Conservation (phyloP, 768 basidiomycete species). For the Hortiboletus campestris region DNA sequence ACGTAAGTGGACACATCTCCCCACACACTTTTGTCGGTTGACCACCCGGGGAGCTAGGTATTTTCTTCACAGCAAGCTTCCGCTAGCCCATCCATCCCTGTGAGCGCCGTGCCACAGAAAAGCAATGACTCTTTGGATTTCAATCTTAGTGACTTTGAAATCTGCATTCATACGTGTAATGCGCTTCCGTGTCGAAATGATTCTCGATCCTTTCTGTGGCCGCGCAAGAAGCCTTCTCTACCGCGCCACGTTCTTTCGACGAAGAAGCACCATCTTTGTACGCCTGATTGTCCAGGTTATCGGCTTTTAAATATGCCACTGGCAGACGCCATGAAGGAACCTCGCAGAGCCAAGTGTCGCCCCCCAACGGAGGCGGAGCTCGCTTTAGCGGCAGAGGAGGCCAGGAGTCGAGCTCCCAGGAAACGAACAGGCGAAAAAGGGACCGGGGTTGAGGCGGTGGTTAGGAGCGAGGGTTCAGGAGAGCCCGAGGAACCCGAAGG, state of each 20-base stretch:
- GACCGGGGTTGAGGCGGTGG: neutral
- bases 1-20: slow-evolving; percentile 10
- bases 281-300: slow-evolving; percentile 21
- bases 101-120: slow-evolving; percentile 3
- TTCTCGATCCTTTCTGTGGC: slow-evolving; percentile 26
- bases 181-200: slow-evolving; percentile 24
- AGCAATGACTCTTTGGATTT: neutral
- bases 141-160: slow-evolving; percentile 17
- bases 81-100: neutral
- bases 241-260: slow-evolving; percentile 27
- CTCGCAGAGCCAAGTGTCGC: slow-evolving; percentile 23
- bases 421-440: neutral
- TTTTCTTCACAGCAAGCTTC: neutral
- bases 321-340: slow-evolving; percentile 20
- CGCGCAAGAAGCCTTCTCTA: slow-evolving; percentile 18
- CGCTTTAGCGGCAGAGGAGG: slow-evolving; percentile 15
- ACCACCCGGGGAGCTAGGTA: neutral
- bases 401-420: neutral
- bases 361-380: slow-evolving; percentile 22
- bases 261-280: slow-evolving; percentile 21
- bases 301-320: slow-evolving; percentile 16
- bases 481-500: slow-evolving; percentile 13
- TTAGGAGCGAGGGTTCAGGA: slow-evolving; percentile 2
- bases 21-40: neutral
- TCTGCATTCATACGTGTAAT: slow-evolving; percentile 30